Conservation (phyloP, 1,139 yeast genomes). For the Sugiyamaella novakii region DNA sequence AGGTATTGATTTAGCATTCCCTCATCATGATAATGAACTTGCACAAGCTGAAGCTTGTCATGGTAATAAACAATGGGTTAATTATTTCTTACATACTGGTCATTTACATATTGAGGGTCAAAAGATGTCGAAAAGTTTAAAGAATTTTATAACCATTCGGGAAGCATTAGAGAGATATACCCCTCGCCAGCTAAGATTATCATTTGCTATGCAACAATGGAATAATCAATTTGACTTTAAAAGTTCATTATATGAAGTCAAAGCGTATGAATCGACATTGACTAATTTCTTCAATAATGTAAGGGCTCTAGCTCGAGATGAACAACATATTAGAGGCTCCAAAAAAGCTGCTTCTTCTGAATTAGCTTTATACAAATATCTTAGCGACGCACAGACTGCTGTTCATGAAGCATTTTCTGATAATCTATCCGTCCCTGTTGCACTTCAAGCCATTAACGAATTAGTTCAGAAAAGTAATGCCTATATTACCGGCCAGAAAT, state of each 20-base stretch:
- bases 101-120: slow-evolving; percentile 98
- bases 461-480: slow-evolving; percentile 71
- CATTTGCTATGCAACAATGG: slow-evolving; percentile 92
- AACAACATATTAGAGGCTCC: slow-evolving; percentile 64
- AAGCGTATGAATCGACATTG: slow-evolving; percentile 68
- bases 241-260: slow-evolving; percentile 76
- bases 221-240: slow-evolving; percentile 90
- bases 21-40: slow-evolving; percentile 98
- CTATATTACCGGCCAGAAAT: slow-evolving; percentile 59
- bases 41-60: slow-evolving; percentile 96
- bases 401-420: slow-evolving; percentile 85
- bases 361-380: slow-evolving; percentile 54
- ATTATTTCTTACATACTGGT: slow-evolving; percentile 94
- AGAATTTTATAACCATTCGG: slow-evolving; percentile 91
- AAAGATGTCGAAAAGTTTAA: slow-evolving; percentile 93
- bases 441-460: slow-evolving; percentile 63
- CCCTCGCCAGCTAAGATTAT: slow-evolving; percentile 82
- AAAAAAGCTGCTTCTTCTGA: slow-evolving; percentile 58
- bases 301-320: slow-evolving; percentile 68
- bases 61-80: slow-evolving; percentile 92
- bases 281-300: slow-evolving; percentile 83
- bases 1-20: slow-evolving; percentile 96
- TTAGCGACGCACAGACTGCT: slow-evolving; percentile 57
- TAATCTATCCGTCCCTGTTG: slow-evolving; percentile 78
- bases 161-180: slow-evolving; percentile 76